Conservation (phyloP, 129 eudicot species). For the Pseudognaphalium luteoalbum region DNA sequence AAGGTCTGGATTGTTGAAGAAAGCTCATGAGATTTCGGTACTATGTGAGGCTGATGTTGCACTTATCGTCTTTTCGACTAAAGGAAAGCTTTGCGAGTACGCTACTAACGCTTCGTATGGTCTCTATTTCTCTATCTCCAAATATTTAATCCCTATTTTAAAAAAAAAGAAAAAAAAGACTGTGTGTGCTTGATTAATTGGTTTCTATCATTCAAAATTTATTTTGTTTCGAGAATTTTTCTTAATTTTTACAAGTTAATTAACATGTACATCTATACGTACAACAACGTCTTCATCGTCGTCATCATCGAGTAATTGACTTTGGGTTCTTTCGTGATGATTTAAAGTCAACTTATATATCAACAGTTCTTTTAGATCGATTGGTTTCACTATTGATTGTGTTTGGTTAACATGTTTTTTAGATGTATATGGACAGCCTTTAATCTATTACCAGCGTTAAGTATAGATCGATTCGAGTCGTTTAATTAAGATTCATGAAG, state of each 20-base stretch:
- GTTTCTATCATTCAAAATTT: not conserved
- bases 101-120: constrained; percentile 34
- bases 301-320: not conserved
- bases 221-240: too few species aligned
- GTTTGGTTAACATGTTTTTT: not conserved
- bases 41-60: constrained; percentile 42
- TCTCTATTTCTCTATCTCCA: constrained; percentile 3
- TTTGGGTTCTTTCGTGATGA: not conserved
- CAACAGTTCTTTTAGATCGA: not conserved
- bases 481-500: not conserved
- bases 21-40: constrained; percentile 42
- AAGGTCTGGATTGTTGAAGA: constrained; percentile 38
- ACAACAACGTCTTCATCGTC: too few species aligned
- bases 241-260: too few species aligned
- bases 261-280: too few species aligned
- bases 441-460: not conserved
- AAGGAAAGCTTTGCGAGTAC: constrained; percentile 41
- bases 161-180: too few species aligned
- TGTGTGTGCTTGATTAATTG: not conserved
- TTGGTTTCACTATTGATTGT: not conserved
- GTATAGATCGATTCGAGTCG: not conserved
- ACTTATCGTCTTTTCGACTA: constrained; percentile 41
- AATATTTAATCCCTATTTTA: not conserved
- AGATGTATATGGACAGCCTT: too few species aligned
- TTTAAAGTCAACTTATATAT: constrained; percentile 10